Conservation (phyloP, 2,329 filamentous ascomycete species). For the Thermochaetoides dissita region DNA sequence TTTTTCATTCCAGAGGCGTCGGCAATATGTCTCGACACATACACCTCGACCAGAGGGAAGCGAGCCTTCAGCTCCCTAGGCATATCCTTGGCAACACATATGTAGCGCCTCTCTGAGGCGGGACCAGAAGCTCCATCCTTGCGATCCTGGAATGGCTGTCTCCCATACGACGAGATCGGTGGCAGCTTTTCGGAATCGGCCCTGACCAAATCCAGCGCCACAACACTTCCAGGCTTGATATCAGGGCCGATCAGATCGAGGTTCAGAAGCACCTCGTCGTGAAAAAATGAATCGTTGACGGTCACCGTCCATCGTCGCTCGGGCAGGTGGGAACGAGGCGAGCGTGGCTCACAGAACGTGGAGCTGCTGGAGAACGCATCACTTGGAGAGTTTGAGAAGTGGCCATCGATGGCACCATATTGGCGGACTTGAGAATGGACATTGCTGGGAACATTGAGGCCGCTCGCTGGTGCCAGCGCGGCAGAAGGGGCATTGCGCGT, state of each 20-base stretch:
- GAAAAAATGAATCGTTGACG: constrained; percentile 60
- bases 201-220: constrained; percentile 55
- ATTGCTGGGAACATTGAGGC: constrained; percentile 36
- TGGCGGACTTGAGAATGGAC: constrained; percentile 34
- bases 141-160: constrained; percentile 16
- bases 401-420: constrained; percentile 27
- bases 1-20: constrained; percentile 71
- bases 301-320: constrained; percentile 40
- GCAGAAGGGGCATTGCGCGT: constrained; percentile 25
- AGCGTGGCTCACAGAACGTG: constrained; percentile 26
- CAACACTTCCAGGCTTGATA: constrained; percentile 51
- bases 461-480: constrained; percentile 25
- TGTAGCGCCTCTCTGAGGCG: constrained; percentile 35
- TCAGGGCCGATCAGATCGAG: constrained; percentile 52
- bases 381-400: constrained; percentile 27
- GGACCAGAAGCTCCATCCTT: constrained; percentile 12
- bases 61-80: constrained; percentile 51
- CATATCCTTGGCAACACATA: constrained; percentile 61
- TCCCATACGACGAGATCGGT: constrained; percentile 21
- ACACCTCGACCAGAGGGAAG: constrained; percentile 53
- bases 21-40: constrained; percentile 63
- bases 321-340: constrained; percentile 17
- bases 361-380: constrained; percentile 40
- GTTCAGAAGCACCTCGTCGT: constrained; percentile 69
- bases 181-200: constrained; percentile 29